These are phyloP conservation scores for Litsea cubeba DNA, from an alignment of 164 flowering plant species.

Conservation along the genomic window DNA sequence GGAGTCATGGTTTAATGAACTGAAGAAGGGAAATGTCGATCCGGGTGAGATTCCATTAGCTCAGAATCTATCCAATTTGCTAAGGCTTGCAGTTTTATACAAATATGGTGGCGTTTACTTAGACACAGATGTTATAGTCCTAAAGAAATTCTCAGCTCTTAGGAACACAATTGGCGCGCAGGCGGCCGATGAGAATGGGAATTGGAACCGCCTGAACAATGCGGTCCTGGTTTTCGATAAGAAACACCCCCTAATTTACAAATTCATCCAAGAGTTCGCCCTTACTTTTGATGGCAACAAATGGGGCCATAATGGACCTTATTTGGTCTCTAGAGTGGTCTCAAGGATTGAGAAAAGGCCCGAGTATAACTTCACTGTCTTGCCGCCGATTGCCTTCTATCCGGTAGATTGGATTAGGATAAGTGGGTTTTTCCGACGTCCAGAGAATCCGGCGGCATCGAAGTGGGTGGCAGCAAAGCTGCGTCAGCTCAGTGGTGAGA, in stretches of 20 bases:
- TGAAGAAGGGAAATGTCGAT: constrained; percentile 35
- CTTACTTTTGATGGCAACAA: constrained; percentile 63
- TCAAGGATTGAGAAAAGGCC: constrained; percentile 19
- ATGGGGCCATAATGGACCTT: constrained; percentile 95
- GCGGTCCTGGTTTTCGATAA: constrained; percentile 75
- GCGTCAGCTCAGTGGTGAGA: constrained; percentile 32
- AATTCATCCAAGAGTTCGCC: constrained; percentile 71
- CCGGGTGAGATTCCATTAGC: constrained; percentile 44
- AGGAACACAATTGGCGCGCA: constrained; percentile 50
- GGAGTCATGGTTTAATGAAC: constrained; percentile 51
- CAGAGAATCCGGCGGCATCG: constrained; percentile 16
- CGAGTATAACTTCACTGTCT: constrained; percentile 39
- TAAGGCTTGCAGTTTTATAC: constrained; percentile 42
- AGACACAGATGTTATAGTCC: constrained; percentile 45
- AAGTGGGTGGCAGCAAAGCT: constrained; percentile 57
- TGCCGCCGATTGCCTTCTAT: constrained; percentile 74
- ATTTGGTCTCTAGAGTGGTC: constrained; percentile 72
- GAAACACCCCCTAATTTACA: constrained; percentile 56
- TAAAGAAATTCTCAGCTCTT: constrained; percentile 31
- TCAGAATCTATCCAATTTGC: constrained; percentile 46
- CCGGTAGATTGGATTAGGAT: constrained; percentile 69
- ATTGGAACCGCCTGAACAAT: constrained; percentile 78
- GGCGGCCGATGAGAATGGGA: constrained; percentile 20
- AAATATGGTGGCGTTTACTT: constrained; percentile 50
- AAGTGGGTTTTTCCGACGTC: constrained; percentile 34